Evolutionary conservation across 2,329 filamentous ascomycete species (phyloP), one percentile per base, ranked within the genome.

Genomic region (Xylariaceae sp.): DNA sequence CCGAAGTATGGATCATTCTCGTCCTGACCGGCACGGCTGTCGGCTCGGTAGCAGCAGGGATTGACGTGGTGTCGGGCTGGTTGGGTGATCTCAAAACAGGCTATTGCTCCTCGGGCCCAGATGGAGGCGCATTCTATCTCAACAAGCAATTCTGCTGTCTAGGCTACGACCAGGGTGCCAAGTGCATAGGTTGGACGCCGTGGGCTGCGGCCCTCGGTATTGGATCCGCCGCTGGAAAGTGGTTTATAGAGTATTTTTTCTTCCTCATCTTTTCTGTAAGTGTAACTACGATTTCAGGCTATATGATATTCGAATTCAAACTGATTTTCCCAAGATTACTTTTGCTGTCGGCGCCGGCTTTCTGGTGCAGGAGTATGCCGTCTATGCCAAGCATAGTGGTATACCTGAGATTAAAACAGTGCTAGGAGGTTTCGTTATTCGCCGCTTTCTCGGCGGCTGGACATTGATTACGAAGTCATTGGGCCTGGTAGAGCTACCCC

Each of bases 331-430:
- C 3, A 47, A 91, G 87, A 77, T 92, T 7, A 64, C 87, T 6
- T 92, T 95, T 67, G 91, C 92, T 30, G 77, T 84, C 39, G 83
- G 80, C 55, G 90, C 94, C 7, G 89, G 87, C 51, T 68, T 91
- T 51, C 74, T 97, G 51, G 91, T 97, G 11, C 84, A 87, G 64
- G 83, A 87, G 64, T 97, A 91, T 71, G 90, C 89, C 29, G 78
- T 88, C 4, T 89, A 96, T 72, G 92, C 92, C 47, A 92, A 88
- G 69, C 92, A 97, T 67, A 96, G 90, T 69, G 92, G 92, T 72
- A 96, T 99, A 63, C 91, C 92, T 4, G 92, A 99, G 75, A 95
- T 99, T 73, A 99, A 99, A 77, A 96, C 91, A 2, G 83, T 99
- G 6, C 75, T 99, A 51, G 92, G 92, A 41, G 92, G 92, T 4